Base-by-base conservation (phyloP, 176 grass and related monocot genomes). In the Hordeum vulgare region DNA sequence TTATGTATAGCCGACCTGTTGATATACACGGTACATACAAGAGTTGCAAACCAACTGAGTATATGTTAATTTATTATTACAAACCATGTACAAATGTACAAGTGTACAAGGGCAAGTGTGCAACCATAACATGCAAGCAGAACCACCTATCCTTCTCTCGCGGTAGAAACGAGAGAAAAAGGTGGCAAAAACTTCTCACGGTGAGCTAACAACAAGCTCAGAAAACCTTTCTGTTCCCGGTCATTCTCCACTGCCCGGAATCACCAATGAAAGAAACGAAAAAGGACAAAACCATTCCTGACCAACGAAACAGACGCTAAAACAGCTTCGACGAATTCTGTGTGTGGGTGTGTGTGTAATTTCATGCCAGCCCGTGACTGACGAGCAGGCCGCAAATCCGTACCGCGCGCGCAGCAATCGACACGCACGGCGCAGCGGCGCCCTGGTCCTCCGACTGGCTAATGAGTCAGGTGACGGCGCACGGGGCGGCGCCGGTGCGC, bases 291-390 rank as follows among this genome's bases (percentile, higher is more conserved):
- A 15, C 18, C 25, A 25, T 73, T 3, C 72, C 6, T 34, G 31
- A 56, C 12, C 12, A 42, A 73, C 12, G 33, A 79, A 27, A 51
- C 8, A 49, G 41, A 73, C 9, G 57, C 74, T 56, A 79, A 75
- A 84, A 36, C 25, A 84, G 35, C 59, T 80, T 88, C 81, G 87
- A 88, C 87, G 47, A 60, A 56, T 84, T 84, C 37, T 73, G 57
- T 67, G 36, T 62, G 29, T 65, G 75, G 65, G 57, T 67, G 36
- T 62, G 36, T 62, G 29, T 65, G 81, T 79, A 36, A 66, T 88
- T 88, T 88, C 75, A 79, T 80, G 81, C 4, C 27, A 35, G 25
- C 58, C 81, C 81, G 66, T 88, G 86, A 88, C 77, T 25, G 12
- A 54, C 47, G 11, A 27, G 72, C 36, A 57, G 45, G 47, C 20